Evolutionary conservation across 2,329 filamentous ascomycete genomes (phyloP), one percentile per base, ranked within the genome.

Genomic region (Aspergillus sp.): DNA sequence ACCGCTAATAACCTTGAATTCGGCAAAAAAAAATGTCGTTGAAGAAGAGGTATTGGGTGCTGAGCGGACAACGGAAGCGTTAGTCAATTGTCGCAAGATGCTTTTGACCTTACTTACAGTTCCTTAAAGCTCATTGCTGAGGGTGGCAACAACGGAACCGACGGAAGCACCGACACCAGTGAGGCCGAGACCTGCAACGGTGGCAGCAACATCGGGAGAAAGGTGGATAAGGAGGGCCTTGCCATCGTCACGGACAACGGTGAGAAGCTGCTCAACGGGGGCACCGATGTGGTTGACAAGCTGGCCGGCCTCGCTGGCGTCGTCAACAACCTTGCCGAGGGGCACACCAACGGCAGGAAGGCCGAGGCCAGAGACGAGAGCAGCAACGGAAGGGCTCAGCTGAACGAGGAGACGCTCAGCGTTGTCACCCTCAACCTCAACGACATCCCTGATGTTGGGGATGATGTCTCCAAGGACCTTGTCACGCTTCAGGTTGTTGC

Each of bases 151-250:
- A 33, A 72, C 54, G 21, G 47, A 25, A 40, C 70, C 70, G 35
- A 70, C 58, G 33, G 69, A 44, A 11, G 33, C n/a, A 17, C 55
- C 54, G 46, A 55, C 54, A 21, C 23, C 27, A n/a, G 56, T n/a
- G 14, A 61, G 57, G 17, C 54, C 51, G 31, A 67, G 49, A 48
- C 56, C 54, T 27, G 52, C 17, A 51, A 65, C 61, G 37, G 62
- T 45, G 8, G 59, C 55, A 48, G 64, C 60, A 56, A 54, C 50
- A 5, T 35, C n/a, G 6, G 45, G 70, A 59, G 63, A 64, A 27
- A 73, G 67, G 65, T 71, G 53, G 60, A 73, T 55, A 33, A 73
- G 69, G 21, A 73, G 70, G 33, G 60, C 55, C 57, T 67, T 62
- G 45, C 62, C 60, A 52, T 70, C 63, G 40, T 63, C 53, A 50